Conservation (phyloP, 805 yeast genomes). For the Pichia thaimueangensis region DNA sequence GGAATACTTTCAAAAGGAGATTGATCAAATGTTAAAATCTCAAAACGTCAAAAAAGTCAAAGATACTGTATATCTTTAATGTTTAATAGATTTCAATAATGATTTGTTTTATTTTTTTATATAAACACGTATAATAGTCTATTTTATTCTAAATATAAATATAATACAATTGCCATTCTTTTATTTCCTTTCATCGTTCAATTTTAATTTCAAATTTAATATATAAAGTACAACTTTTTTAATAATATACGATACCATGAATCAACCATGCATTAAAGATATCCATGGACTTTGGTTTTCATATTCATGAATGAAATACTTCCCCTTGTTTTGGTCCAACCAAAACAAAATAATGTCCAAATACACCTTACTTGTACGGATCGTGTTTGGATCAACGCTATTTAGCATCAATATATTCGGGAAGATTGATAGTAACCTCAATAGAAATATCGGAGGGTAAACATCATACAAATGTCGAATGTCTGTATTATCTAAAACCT, state of each 20-base stretch:
- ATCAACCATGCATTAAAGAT: conserved; percentile 11
- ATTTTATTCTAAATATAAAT: too few species aligned
- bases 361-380: conserved; percentile 47
- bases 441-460: conserved; percentile 78
- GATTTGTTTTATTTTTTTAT: neutral
- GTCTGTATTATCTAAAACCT: conserved; percentile 32
- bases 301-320: conserved; percentile 35
- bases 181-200: too few species aligned
- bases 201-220: too few species aligned
- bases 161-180: too few species aligned
- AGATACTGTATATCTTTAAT: conserved; percentile 15
- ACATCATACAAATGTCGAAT: conserved; percentile 31
- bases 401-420: conserved; percentile 82
- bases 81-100: neutral
- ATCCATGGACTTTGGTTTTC: conserved; percentile 42
- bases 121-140: too few species aligned
- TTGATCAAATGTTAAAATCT: conserved; percentile 12
- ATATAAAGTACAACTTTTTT: too few species aligned
- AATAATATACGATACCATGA: too few species aligned
- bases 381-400: conserved; percentile 71
- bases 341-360: conserved; percentile 49
- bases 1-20: conserved; percentile 7
- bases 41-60: conserved; percentile 17
- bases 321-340: conserved; percentile 38
- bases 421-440: conserved; percentile 67